Percentiles rank a stretch among this genome's conserved stretches.
phyloP scores from a whole-genome alignment of 345 rosid species.

The Murraya koenigii region DNA sequence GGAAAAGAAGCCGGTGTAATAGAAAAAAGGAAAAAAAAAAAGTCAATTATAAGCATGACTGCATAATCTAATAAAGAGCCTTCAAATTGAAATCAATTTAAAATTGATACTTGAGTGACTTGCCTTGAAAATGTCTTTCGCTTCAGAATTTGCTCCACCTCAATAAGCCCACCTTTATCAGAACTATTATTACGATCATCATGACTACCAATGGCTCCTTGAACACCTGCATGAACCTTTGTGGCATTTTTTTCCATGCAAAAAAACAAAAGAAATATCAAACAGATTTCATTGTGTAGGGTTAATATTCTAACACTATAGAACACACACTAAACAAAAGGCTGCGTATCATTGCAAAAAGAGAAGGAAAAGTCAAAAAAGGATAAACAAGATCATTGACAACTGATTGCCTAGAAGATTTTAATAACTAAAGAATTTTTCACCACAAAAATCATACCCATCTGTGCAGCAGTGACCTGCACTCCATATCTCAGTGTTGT shows the following conservation, averaged over 20 bases:
- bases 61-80: neutral
- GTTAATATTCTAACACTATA: neutral
- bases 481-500: neutral
- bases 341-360: neutral
- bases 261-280: slow-evolving; percentile 16
- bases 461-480: neutral
- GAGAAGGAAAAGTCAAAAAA: neutral
- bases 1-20: neutral
- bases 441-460: neutral
- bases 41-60: neutral
- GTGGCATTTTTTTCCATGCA: slow-evolving; percentile 22
- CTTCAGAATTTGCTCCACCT: slow-evolving; percentile 58
- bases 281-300: neutral
- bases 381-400: neutral
- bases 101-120: slow-evolving; percentile 11
- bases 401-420: neutral
- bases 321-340: neutral
- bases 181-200: slow-evolving; percentile 25
- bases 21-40: neutral
- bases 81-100: neutral
- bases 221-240: slow-evolving; percentile 33
- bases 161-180: slow-evolving; percentile 34
- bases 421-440: neutral
- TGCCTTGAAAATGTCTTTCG: slow-evolving; percentile 80
- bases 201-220: slow-evolving; percentile 25